Conservation (phyloP, 2,329 filamentous ascomycete species). For the Pyrenophora teres region DNA sequence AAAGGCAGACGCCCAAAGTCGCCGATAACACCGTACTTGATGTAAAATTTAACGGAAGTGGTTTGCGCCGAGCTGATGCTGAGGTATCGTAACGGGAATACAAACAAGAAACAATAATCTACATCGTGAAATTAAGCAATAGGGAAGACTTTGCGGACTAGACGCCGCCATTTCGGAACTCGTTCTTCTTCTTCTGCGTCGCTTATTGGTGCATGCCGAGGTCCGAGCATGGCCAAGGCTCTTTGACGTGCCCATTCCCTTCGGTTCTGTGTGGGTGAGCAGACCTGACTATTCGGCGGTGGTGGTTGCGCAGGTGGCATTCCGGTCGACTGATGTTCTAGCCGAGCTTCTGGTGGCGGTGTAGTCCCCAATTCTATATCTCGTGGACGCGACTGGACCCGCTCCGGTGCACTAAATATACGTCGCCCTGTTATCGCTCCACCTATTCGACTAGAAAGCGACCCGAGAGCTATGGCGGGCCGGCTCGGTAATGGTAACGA, state of each 20-base stretch:
- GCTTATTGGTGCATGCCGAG: conserved; percentile 24
- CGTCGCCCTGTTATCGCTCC: conserved; percentile 32
- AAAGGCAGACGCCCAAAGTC: neutral
- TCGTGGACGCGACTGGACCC: conserved; percentile 19
- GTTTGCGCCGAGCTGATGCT: conserved; percentile 6
- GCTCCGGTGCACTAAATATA: conserved; percentile 40
- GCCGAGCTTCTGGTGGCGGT: neutral
- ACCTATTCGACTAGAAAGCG: conserved; percentile 32
- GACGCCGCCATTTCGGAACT: conserved; percentile 33
- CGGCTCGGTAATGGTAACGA: conserved; percentile 4
- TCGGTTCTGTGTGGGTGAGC: conserved; percentile 34
- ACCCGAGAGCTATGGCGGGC: conserved; percentile 24
- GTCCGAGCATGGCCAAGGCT: conserved; percentile 52
- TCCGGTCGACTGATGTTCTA: neutral
- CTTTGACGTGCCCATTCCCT: conserved; percentile 54
- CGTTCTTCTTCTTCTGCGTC: conserved; percentile 31
- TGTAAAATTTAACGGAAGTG: neutral
- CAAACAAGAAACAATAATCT: neutral
- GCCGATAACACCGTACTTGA: neutral
- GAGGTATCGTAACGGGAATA: neutral
- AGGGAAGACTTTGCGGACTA: conserved; percentile 42
- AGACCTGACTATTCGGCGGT: conserved; percentile 12
- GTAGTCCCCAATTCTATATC: conserved; percentile 41
- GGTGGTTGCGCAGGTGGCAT: conserved; percentile 1
- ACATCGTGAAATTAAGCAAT: conserved; percentile 23